Base-by-base conservation (phyloP, 805 yeast species). In the Myxozyma melibiosi region DNA sequence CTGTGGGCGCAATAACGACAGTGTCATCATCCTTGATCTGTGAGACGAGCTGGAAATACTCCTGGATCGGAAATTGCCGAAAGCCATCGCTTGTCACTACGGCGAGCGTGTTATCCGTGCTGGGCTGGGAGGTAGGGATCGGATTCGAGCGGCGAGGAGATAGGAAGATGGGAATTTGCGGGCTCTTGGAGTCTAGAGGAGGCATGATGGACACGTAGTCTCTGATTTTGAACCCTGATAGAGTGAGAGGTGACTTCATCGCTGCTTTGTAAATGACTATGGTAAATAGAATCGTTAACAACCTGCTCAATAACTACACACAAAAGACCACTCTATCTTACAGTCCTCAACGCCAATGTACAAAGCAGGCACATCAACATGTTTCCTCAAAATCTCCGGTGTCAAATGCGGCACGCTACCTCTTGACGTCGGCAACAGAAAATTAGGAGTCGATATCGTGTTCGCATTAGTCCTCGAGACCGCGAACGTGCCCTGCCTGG, bases 331-430 rank as follows among this genome's bases (percentile, higher is more conserved):
- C 30, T 35, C 3, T 6, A 14, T 51, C 67, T 22, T 58, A 65
- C 66, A 71, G 49, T 76, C 77, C 54, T 76, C 79, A 11, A 72
- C 68, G 13, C 66, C 70, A 9, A 74, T 62, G 28, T 62, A 63
- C 5, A 67, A 64, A 1, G 64, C 70, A 1, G 71, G 65, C 13
- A 66, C 55, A 22, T 53, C 53, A 9, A 41, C 45, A 34, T 64
- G 58, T 51, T 57, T 60, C 20, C 40, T 55, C 20, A 70, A 64
- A 39, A 68, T 68, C 53, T 76, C 79, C 7, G 79, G 79, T 22
- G 79, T 74, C 50, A 76, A 53, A 54, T 76, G 79, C 3, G 76
- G 75, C 20, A 76, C 63, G 1, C 72, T 72, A 6, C 78, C 80
- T 39, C 78, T 67, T 4, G 68, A 67, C 14, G 78, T 70, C 4